A percentile compares a stretch with the other conserved stretches of the same genome.
Evolutionary conservation across 495 filamentous ascomycete species (phyloP).

Genomic region (Talaromyces nanjingensis): DNA sequence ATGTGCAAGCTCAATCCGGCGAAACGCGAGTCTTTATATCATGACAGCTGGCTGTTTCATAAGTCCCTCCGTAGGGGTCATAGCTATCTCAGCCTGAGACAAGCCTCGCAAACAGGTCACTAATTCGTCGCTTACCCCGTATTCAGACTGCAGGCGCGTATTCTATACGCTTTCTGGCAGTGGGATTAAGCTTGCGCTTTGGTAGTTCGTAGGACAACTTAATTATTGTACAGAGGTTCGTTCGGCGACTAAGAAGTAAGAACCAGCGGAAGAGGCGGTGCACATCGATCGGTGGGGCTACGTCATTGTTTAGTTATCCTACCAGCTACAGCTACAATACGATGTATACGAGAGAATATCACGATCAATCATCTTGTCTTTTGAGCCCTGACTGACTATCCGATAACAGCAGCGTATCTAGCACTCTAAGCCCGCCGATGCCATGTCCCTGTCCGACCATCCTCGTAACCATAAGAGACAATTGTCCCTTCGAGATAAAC

Average conservation of each 20-base stretch:
- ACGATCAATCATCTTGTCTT: background rate
- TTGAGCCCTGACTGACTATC: background rate
- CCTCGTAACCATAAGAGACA: background rate
- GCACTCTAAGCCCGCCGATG: background rate
- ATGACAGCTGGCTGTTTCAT: background rate
- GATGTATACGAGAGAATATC: background rate
- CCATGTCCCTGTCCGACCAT: background rate
- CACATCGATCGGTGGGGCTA: background rate
- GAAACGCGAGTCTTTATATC: background rate
- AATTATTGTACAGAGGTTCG: no score
- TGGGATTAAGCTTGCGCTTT: no score
- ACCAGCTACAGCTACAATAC: no score
- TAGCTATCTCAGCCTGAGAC: no score
- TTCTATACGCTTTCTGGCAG: no score
- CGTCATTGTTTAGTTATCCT: background rate
- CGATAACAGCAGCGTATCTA: background rate
- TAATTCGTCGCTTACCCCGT: no score
- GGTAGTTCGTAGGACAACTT: no score
- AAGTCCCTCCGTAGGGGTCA: background rate
- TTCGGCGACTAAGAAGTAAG: no score
- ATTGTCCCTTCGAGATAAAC: background rate
- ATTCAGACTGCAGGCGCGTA: no score
- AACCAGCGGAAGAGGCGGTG: background rate
- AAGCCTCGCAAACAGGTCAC: no score
- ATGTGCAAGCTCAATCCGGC: background rate